Percentiles rank a stretch among this genome's conserved stretches.
Conservation (phyloP, 2,329 filamentous ascomycete genomes). For the Colletotrichum cuscutae region DNA sequence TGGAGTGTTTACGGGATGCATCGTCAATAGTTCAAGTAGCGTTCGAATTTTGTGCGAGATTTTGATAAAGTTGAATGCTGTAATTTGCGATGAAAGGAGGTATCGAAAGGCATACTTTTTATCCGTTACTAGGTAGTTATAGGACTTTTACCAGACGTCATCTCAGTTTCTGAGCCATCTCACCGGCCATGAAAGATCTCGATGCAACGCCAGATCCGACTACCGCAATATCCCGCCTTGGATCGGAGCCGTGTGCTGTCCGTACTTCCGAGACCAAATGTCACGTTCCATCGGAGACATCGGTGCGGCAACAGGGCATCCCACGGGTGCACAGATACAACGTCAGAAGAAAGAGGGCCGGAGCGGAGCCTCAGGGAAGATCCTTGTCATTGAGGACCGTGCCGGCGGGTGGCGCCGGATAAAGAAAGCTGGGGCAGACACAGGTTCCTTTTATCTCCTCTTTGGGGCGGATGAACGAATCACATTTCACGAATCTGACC, state of each 20-base stretch:
- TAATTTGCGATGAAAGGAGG: too few species aligned
- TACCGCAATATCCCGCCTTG: neutral
- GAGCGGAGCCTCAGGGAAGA: constrained; percentile 24
- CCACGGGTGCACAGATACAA: too few species aligned
- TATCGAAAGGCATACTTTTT: too few species aligned
- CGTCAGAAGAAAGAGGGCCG: too few species aligned
- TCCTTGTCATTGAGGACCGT: neutral
- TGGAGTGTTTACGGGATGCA: too few species aligned
- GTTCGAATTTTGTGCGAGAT: too few species aligned
- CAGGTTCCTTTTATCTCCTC: constrained; percentile 14
- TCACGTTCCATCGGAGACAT: constrained; percentile 32
- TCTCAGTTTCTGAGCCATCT: neutral
- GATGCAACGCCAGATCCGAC: neutral
- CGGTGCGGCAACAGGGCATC: neutral
- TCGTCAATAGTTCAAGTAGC: too few species aligned
- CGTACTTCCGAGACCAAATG: neutral
- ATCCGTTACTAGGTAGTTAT: too few species aligned
- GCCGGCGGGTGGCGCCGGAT: constrained; percentile 14
- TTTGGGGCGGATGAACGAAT: neutral
- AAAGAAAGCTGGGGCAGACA: constrained; percentile 16
- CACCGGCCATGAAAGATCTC: neutral
- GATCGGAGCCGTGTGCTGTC: neutral
- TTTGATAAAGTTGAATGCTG: too few species aligned
- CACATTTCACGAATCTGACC: neutral
- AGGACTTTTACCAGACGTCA: neutral